Evolutionary conservation across 495 filamentous ascomycete species (phyloP), one percentile per base, ranked within the genome.

Genomic region (Hyphodiscus hymeniophilus): DNA sequence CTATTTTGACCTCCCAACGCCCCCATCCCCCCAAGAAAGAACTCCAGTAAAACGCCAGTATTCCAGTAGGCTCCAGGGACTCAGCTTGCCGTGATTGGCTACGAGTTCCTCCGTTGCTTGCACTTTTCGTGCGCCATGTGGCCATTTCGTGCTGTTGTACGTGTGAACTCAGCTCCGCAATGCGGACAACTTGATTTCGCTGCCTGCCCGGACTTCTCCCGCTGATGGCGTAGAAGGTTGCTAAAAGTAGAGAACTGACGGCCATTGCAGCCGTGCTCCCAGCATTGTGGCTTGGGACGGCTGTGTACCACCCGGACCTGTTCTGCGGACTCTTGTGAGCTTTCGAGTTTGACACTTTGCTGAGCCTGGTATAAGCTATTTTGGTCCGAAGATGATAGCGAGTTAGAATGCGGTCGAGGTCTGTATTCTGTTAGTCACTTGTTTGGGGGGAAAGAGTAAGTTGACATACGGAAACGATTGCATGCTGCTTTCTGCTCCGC

Each of bases 221-320:
- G 78, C 60, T 95, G 89, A 59, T 95, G 89, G 31, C 89, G 76
- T 4, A 95, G 72, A 0, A 95, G 76, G 62, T 95, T 95, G 79
- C 88, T 94, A 61, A 95, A 95, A 11, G 89, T 95, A 1, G 87
- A 94, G 61, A 95, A 95, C 56, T 92, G 84, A 13, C 89, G 81
- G 22, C 89, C 89, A 58, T 94, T 94, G 73, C 89, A 95, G 7
- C 89, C 89, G 55, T 95, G 89, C 39, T 95, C 89, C 86, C 86
- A 95, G 65, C 89, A 95, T 61, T 94, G 89, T 3, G 89, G 89
- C 64, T 89, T 90, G 7, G 86, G 87, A 47, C 86, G 77, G 41
- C 79, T 80, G 56, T 81, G 82, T 11, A 89, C 73, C 31, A 89
- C 76, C 42, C 85, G 74, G 3, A 85, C 78, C 42, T 78, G 73